Base-by-base conservation (phyloP, 441 rosid species). In the Jatropha multifida region DNA sequence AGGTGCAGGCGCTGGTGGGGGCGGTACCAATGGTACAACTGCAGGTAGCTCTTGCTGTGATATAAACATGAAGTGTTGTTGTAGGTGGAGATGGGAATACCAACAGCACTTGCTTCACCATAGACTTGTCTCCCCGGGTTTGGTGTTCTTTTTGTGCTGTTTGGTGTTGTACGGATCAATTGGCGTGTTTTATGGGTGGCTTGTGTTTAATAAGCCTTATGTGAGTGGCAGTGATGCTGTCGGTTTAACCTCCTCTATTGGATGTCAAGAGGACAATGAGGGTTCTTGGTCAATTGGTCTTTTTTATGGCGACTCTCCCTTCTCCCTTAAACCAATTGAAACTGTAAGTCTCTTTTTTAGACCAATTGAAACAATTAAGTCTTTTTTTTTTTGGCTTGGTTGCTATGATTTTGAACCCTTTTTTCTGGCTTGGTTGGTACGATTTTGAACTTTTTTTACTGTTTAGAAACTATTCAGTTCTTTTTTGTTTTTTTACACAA, bases 211-310 rank as follows among this genome's bases (percentile, higher is more conserved):
- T 75, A 84, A 80, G 46, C 78, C 86, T 52, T 72, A 84, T 68
- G 77, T 74, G 6, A 76, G 75, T 61, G 78, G 76, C 55, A 83
- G 78, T 59, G 81, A 73, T 7, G 75, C 65, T 66, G 59, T 64
- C 73, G 80, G 81, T 38, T 44, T 68, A 65, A 76, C 84, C 42
- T 86, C 91, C 38, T 86, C 91, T 41, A 40, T 80, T n/a, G 98
- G 99, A 48, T 96, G 99, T 54, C 85, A 75, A 71, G 94, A 90
- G 44, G 98, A 96, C 72, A 83, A 80, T 75, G 99, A 96, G 75
- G 99, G 98, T 78, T 94, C 98, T 23, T 94, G 98, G 99, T 87
- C 99, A 6, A 82, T 96, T 78, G 99, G 99, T 42, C 87, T 91
- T 78, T 92, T 88, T 82, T 92, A 86, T 78, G 99, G 98, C 3